phyloP scores from a whole-genome alignment of 2,329 filamentous ascomycete genomes.

The Trichoderma koningii region DNA sequence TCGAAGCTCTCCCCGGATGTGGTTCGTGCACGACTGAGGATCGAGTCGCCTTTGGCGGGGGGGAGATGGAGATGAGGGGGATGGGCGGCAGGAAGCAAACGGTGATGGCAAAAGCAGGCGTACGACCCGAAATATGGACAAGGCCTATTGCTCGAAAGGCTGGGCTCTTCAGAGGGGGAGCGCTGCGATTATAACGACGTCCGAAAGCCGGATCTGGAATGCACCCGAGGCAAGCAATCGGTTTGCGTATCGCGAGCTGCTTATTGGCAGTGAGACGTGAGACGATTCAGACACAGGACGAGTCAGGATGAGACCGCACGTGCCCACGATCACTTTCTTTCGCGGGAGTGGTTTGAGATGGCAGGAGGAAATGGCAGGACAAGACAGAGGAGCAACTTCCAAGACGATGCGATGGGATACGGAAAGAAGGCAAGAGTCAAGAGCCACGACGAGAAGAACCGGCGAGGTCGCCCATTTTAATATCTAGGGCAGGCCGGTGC shows the following conservation, averaged over 20 bases:
- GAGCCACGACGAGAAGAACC: neutral
- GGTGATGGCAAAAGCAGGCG: neutral
- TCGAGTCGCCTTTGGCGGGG: slow-evolving; percentile 3
- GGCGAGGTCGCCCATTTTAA: slow-evolving; percentile 24
- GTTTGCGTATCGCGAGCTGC: slow-evolving; percentile 5
- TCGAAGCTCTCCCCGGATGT: neutral
- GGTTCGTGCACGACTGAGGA: neutral
- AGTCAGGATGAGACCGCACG: slow-evolving; percentile 22
- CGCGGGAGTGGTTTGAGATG: slow-evolving; percentile 1
- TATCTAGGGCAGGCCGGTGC: slow-evolving; percentile 18
- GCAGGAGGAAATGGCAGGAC: neutral
- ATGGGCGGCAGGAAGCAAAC: neutral
- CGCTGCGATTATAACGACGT: slow-evolving; percentile 8
- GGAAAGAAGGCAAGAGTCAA: slow-evolving; percentile 11
- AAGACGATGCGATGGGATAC: neutral
- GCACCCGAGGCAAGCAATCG: neutral
- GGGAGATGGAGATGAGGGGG: neutral
- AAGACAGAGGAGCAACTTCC: too few relatives aligned
- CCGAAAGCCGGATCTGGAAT: slow-evolving; percentile 4
- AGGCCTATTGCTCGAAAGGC: slow-evolving; percentile 6
- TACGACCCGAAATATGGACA: neutral
- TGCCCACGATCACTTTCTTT: slow-evolving; percentile 6
- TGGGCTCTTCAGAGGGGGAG: neutral
- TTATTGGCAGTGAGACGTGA: slow-evolving; percentile 8
- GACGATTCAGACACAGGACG: slow-evolving; percentile 12